Evolutionary conservation across 2,329 filamentous ascomycete species (phyloP).

Genomic region (Cladophialophora immunda): DNA sequence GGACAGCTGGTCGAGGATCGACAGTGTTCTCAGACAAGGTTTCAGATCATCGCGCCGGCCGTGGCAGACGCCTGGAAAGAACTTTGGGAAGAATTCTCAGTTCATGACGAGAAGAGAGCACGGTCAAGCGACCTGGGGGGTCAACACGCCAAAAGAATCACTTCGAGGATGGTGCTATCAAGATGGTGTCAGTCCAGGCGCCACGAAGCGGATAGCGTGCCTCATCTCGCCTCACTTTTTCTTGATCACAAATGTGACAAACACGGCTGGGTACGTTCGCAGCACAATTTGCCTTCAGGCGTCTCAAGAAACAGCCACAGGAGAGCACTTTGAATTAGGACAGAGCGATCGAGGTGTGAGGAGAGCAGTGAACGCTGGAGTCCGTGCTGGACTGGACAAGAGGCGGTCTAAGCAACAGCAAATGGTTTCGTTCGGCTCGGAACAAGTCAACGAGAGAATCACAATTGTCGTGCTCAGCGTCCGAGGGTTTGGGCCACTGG

Average conservation of each 20-base stretch:
- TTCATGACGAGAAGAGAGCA: neutral
- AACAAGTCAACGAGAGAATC: neutral
- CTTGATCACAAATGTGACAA: neutral
- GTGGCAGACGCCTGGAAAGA: neutral
- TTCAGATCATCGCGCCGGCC: neutral
- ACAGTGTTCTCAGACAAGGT: conserved; percentile 1
- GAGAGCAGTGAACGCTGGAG: neutral
- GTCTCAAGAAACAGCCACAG: neutral
- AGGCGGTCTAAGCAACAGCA: neutral
- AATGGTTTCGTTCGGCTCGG: neutral
- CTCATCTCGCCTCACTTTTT: conserved; percentile 9
- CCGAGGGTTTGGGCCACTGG: neutral
- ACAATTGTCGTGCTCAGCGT: neutral
- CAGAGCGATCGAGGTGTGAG: neutral
- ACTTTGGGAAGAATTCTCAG: neutral
- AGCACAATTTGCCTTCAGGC: neutral
- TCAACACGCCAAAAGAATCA: neutral
- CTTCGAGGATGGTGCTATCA: neutral
- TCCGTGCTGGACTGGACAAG: neutral
- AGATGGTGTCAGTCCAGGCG: neutral
- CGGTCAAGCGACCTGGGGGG: neutral
- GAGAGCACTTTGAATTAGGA: neutral
- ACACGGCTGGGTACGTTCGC: neutral
- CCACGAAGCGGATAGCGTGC: conserved; percentile 3
- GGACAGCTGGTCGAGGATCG: neutral